Conservation (phyloP, 2,329 filamentous ascomycete genomes). For the Fusarium nelsonii region DNA sequence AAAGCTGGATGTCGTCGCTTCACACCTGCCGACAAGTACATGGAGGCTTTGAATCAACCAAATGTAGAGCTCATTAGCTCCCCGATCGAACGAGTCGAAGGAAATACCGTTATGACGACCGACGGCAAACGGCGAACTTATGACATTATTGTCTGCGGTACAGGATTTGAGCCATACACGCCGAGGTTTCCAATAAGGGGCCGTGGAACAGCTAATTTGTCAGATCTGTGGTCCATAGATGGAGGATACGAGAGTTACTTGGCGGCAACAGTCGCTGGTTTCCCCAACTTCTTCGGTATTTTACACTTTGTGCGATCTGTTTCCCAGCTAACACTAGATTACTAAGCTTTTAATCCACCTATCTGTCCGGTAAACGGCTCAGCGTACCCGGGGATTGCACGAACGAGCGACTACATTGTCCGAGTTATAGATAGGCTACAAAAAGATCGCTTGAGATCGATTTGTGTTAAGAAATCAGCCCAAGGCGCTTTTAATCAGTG, state of each 20-base stretch:
- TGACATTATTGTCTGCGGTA: conserved; percentile 4
- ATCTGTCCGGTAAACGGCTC: background rate
- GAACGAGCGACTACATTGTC: background rate
- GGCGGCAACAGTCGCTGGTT: background rate
- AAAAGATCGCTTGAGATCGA: background rate
- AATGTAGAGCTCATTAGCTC: conserved; percentile 12
- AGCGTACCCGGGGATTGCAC: background rate
- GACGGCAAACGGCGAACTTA: background rate
- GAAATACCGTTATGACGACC: background rate
- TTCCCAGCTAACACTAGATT: background rate
- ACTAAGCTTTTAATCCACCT: background rate
- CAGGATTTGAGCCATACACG: background rate
- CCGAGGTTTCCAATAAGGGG: background rate
- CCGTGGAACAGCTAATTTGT: background rate
- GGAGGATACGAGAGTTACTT: background rate
- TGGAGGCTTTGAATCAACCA: background rate
- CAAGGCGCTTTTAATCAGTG: background rate
- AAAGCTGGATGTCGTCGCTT: conserved; percentile 1
- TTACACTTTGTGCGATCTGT: background rate
- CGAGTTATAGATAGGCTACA: background rate
- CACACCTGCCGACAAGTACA: background rate
- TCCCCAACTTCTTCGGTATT: background rate
- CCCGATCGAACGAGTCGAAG: background rate
- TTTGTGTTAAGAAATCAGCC: background rate
- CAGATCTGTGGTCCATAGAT: background rate